A percentile compares a stretch with the other conserved stretches of the same genome.
Evolutionary conservation across 352 stramenopile genomes (phyloP).

Genomic region (Thraustochytrium sp.): DNA sequence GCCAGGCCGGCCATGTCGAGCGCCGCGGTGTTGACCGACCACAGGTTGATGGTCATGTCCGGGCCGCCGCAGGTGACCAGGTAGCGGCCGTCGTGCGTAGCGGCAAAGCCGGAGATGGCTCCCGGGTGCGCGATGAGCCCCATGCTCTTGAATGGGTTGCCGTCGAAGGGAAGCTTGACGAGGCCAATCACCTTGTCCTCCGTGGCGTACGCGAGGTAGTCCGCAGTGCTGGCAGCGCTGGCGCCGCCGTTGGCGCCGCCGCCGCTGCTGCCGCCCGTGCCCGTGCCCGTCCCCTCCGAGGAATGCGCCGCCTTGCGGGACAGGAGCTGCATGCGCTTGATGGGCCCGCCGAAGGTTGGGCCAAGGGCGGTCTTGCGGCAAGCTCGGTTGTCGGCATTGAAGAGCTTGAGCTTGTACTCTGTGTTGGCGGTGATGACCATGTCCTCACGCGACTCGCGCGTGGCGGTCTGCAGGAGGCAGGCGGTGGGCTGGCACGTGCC

Average conservation of each 20-base stretch:
- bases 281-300: not conserved
- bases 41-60: slow-evolving; percentile 84
- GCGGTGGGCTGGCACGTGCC: slow-evolving; percentile 66
- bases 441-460: slow-evolving; percentile 70
- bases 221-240: not conserved
- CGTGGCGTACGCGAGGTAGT: slow-evolving; percentile 54
- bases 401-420: slow-evolving; percentile 88
- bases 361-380: slow-evolving; percentile 79
- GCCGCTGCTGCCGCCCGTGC: not conserved
- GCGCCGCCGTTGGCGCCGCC: not conserved
- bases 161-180: slow-evolving; percentile 75
- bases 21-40: slow-evolving; percentile 69
- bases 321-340: slow-evolving; percentile 69
- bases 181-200: slow-evolving; percentile 55
- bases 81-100: slow-evolving; percentile 72
- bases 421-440: slow-evolving; percentile 74
- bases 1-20: slow-evolving; percentile 56
- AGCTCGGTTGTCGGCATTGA: slow-evolving; percentile 78
- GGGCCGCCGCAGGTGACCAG: slow-evolving; percentile 75
- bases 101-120: slow-evolving; percentile 72
- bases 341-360: slow-evolving; percentile 76
- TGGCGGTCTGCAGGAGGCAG: slow-evolving; percentile 60
- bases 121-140: slow-evolving; percentile 82
- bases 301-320: not conserved
- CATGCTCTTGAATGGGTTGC: slow-evolving; percentile 75